phyloP scores from a whole-genome alignment of 2,329 filamentous ascomycete genomes.

The Chrysosporium keratinophilum region DNA sequence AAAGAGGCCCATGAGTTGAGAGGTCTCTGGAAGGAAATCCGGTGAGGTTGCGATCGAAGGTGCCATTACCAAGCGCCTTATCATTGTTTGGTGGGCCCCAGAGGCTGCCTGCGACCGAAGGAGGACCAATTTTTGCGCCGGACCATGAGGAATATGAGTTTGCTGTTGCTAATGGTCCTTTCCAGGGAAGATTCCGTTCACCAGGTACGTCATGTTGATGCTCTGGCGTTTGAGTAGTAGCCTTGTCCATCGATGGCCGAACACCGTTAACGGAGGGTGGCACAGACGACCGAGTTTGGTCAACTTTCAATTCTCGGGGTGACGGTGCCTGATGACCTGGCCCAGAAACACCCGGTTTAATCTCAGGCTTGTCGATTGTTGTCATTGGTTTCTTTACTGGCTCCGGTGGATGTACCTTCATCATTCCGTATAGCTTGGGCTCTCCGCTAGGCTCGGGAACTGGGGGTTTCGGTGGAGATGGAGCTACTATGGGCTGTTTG shows the following conservation, averaged over 20 bases:
- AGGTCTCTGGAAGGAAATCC: constrained; percentile 40
- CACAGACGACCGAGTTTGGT: not conserved
- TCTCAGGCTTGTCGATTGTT: constrained; percentile 28
- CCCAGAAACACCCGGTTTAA: constrained; percentile 21
- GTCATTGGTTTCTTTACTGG: constrained; percentile 39
- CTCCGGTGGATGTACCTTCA: constrained; percentile 51
- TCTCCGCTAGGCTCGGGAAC: constrained; percentile 48
- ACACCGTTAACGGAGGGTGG: constrained; percentile 23
- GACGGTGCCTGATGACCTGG: constrained; percentile 26
- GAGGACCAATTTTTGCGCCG: constrained; percentile 28
- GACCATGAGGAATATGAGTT: constrained; percentile 32
- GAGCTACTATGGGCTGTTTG: constrained; percentile 26
- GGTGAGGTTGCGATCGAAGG: constrained; percentile 47
- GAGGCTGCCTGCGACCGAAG: constrained; percentile 38
- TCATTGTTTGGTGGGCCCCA: constrained; percentile 50
- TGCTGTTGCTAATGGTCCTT: constrained; percentile 29
- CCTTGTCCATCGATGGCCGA: constrained; percentile 19
- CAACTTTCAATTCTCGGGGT: constrained; percentile 16
- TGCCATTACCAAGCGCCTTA: constrained; percentile 53
- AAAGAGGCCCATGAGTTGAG: constrained; percentile 32
- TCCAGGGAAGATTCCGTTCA: constrained; percentile 30
- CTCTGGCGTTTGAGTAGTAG: constrained; percentile 16
- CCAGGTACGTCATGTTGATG: constrained; percentile 21
- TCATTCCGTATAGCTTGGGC: constrained; percentile 52
- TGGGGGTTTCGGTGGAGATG: constrained; percentile 49